phyloP scores from a whole-genome alignment of 164 flowering plant species.

The Umbellularia californica region DNA sequence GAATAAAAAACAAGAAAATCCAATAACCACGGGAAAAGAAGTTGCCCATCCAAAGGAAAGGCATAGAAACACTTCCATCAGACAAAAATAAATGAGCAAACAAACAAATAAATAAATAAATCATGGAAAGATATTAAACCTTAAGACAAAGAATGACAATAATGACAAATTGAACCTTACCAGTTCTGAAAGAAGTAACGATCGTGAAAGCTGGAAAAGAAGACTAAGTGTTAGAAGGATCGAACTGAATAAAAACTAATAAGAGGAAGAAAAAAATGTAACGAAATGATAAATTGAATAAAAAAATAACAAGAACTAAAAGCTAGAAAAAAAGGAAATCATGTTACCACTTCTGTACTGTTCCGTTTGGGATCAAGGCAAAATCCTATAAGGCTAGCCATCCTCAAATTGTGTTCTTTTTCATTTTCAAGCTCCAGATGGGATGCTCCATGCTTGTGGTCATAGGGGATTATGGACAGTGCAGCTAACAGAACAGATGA shows the following conservation, averaged over 20 bases:
- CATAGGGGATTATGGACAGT: conserved; percentile 72
- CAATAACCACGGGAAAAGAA: neutral
- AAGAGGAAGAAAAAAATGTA: neutral
- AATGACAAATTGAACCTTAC: conserved; percentile 34
- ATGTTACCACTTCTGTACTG: conserved; percentile 72
- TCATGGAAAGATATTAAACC: no score
- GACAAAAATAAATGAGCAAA: neutral
- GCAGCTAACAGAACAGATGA: conserved; percentile 95
- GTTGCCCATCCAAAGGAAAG: neutral
- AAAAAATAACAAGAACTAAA: neutral
- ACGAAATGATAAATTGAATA: neutral
- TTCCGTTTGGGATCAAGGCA: conserved; percentile 69
- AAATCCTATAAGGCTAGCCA: conserved; percentile 81
- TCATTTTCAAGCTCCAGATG: conserved; percentile 87
- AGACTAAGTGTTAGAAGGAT: neutral
- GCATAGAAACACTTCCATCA: neutral
- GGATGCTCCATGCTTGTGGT: conserved; percentile 53
- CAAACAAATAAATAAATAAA: no score
- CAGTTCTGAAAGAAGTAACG: conserved; percentile 76
- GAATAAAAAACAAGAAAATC: neutral
- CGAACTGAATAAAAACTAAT: neutral
- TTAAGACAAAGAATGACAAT: no score
- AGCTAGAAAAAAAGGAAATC: neutral
- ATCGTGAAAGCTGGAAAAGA: conserved; percentile 66
- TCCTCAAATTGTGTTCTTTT: conserved; percentile 76